phyloP scores from a whole-genome alignment of 2,329 filamentous ascomycete genomes.

The Coniochaeta pulveracea region DNA sequence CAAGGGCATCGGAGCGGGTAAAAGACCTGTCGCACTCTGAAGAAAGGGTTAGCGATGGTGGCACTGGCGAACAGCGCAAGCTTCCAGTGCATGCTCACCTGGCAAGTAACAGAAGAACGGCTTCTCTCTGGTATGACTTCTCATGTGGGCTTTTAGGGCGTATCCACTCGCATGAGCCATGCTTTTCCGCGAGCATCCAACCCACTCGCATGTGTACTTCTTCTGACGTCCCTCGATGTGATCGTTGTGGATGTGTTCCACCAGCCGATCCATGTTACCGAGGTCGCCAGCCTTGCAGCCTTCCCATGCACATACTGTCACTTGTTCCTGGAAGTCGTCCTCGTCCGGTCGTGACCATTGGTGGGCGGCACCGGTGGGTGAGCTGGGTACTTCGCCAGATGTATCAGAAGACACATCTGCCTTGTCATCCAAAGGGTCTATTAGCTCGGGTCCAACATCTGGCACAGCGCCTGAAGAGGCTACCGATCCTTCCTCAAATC shows the following conservation, averaged over 20 bases:
- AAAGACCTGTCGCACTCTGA: conserved; percentile 95
- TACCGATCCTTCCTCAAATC: conserved; percentile 30
- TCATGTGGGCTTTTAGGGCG: conserved; percentile 92
- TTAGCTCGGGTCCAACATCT: conserved; percentile 33
- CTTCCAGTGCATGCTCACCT: conserved; percentile 40
- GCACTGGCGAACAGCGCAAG: neutral
- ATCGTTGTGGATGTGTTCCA: conserved; percentile 79
- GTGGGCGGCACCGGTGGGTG: conserved; percentile 53
- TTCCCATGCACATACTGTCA: conserved; percentile 70
- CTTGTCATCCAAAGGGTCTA: conserved; percentile 43
- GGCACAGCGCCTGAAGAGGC: conserved; percentile 31
- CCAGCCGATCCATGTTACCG: conserved; percentile 69
- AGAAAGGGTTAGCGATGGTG: neutral
- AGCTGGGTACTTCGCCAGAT: conserved; percentile 71
- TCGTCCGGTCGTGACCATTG: conserved; percentile 62
- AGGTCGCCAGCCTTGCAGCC: conserved; percentile 61
- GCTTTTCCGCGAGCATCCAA: conserved; percentile 77
- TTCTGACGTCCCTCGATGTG: conserved; percentile 91
- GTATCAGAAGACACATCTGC: conserved; percentile 83
- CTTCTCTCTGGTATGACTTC: conserved; percentile 95
- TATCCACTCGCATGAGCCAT: conserved; percentile 91
- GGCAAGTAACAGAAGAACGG: conserved; percentile 94
- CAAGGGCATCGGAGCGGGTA: conserved; percentile 86
- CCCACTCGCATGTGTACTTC: conserved; percentile 98
- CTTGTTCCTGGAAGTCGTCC: conserved; percentile 65